Evolutionary conservation across 192 early-diverging fungal species (phyloP).

Genomic region (Chytriomyces sp.): DNA sequence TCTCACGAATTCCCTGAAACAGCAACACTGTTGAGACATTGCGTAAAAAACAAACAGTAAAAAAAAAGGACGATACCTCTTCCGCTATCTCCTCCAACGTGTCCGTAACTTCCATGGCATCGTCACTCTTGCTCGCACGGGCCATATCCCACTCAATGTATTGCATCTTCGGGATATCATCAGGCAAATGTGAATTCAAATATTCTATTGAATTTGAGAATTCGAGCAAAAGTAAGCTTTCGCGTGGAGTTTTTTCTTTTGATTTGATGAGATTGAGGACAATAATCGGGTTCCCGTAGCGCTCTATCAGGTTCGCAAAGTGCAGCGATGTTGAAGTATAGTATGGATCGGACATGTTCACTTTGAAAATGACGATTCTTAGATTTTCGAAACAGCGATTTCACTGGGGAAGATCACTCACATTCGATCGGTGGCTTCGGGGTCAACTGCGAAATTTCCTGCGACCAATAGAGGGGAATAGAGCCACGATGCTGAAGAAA

Average conservation of each 20-base stretch:
- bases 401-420: constrained; percentile 31
- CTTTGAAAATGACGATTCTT: constrained; percentile 33
- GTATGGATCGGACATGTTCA: constrained; percentile 91
- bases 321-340: constrained; percentile 90
- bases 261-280: constrained; percentile 95
- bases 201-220: constrained; percentile 82
- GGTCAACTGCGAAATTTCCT: constrained; percentile 88
- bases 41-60: too few species aligned
- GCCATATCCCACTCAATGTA: constrained; percentile 99
- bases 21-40: constrained; percentile 52
- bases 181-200: constrained; percentile 88
- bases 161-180: constrained; percentile 71
- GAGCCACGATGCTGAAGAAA: constrained; percentile 98
- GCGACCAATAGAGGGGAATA: constrained; percentile 95
- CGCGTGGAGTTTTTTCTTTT: constrained; percentile 88
- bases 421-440: constrained; percentile 91
- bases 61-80: constrained; percentile 52
- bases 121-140: constrained; percentile 81
- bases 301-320: constrained; percentile 87
- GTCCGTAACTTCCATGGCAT: constrained; percentile 86
- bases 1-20: constrained; percentile 39
- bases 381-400: neutral
- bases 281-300: constrained; percentile 91
- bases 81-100: constrained; percentile 88
- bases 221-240: constrained; percentile 84